A percentile compares a stretch with the other conserved stretches of the same genome.
Evolutionary conservation across 139 green algal genomes (phyloP).

Genomic region (Micractinium sp.): DNA sequence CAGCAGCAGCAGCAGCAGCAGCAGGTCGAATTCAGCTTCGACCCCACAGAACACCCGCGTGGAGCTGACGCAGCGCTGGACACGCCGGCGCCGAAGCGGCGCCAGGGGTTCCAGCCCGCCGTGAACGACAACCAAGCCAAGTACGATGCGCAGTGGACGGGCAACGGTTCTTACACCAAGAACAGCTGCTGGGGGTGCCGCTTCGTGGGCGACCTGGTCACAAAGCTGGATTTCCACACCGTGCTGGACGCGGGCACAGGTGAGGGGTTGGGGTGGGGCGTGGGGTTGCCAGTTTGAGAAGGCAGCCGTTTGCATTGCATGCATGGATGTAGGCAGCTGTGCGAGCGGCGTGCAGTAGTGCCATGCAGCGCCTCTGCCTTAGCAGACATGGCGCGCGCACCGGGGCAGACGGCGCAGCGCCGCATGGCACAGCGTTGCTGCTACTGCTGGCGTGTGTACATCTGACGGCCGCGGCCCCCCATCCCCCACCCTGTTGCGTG

Average conservation of each 20-base stretch:
- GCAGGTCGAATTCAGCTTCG: background rate
- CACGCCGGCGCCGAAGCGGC: background rate
- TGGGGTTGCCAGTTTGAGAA: background rate
- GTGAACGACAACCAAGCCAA: background rate
- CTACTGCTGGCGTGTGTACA: no score
- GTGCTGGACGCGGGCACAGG: constrained; percentile 21
- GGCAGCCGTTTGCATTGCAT: no score
- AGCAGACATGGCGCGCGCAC: no score
- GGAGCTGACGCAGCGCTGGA: background rate
- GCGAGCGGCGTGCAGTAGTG: no score
- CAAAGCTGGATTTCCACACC: constrained; percentile 1
- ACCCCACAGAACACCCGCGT: background rate
- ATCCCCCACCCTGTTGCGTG: no score
- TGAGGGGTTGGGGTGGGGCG: background rate
- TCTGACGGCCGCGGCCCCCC: no score
- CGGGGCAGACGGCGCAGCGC: no score
- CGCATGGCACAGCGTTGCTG: no score
- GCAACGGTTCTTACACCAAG: background rate
- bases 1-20: background rate
- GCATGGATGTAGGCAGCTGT: no score
- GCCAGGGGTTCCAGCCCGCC: background rate
- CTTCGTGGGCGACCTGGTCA: constrained; percentile 7
- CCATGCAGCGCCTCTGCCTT: no score
- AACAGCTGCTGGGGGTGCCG: constrained; percentile 28
- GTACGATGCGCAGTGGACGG: constrained; percentile 18